Conservation (phyloP, 2,329 filamentous ascomycete genomes). For the Fusarium brachygibbosum region DNA sequence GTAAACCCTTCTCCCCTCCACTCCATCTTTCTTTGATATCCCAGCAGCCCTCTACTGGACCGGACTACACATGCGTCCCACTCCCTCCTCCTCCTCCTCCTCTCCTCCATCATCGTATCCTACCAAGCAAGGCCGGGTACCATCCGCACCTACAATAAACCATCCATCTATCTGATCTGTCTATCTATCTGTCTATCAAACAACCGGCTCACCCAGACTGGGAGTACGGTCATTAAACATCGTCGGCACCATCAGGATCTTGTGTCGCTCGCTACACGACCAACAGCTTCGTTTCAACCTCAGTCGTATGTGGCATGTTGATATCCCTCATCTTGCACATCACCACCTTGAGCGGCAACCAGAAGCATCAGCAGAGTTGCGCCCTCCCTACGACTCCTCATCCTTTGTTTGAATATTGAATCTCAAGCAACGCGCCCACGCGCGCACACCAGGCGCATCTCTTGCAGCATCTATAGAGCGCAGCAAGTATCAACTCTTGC, state of each 20-base stretch:
- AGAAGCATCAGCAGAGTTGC: slow-evolving; percentile 9
- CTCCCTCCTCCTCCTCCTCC: slow-evolving; percentile 42
- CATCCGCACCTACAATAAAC: slow-evolving; percentile 41
- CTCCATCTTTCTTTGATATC: slow-evolving; percentile 43
- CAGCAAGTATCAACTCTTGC: slow-evolving; percentile 20
- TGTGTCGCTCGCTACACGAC: slow-evolving; percentile 22
- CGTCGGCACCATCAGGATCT: slow-evolving; percentile 28
- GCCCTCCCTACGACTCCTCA: slow-evolving; percentile 4
- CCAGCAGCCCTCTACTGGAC: slow-evolving; percentile 39
- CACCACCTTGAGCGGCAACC: slow-evolving; percentile 19
- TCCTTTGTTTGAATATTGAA: slow-evolving; percentile 8
- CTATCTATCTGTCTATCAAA: slow-evolving; percentile 35
- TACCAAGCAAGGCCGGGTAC: slow-evolving; percentile 32
- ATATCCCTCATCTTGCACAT: slow-evolving; percentile 13
- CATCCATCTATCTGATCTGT: slow-evolving; percentile 31
- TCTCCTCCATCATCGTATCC: slow-evolving; percentile 29
- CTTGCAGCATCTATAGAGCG: slow-evolving; percentile 23
- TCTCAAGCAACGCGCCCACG: slow-evolving; percentile 20
- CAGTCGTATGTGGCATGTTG: slow-evolving; percentile 7
- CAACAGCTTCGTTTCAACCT: slow-evolving; percentile 23
- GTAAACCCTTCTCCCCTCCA: slow-evolving; percentile 42
- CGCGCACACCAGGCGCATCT: slow-evolving; percentile 27
- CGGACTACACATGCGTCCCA: slow-evolving; percentile 28
- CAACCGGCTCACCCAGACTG: slow-evolving; percentile 29
- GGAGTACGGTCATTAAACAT: slow-evolving; percentile 31